Evolutionary conservation across 768 basidiomycete genomes (phyloP), one percentile per base, ranked within the genome.

Genomic region (Piloderma croceum): DNA sequence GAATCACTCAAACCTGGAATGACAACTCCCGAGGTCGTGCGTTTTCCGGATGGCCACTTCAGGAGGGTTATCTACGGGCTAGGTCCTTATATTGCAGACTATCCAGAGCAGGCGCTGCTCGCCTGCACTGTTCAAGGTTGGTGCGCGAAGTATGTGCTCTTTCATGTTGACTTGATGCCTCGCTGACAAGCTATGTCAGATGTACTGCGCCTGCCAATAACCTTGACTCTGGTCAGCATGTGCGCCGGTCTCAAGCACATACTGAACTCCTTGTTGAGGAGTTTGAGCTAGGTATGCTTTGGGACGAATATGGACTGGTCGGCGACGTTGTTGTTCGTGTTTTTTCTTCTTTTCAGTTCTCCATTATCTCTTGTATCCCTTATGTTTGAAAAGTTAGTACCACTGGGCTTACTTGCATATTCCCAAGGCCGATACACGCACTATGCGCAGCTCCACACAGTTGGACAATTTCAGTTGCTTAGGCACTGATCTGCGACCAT

Each of bases 1-100:
- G n/a, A n/a, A n/a, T n/a, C n/a, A n/a, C n/a, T n/a, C n/a, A n/a
- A n/a, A n/a, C n/a, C n/a, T n/a, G n/a, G n/a, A n/a, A n/a, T n/a
- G n/a, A n/a, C n/a, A n/a, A n/a, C n/a, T n/a, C n/a, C n/a, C n/a
- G n/a, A n/a, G n/a, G n/a, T n/a, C n/a, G n/a, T n/a, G n/a, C n/a
- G n/a, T n/a, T n/a, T n/a, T n/a, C n/a, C n/a, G n/a, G n/a, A n/a
- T n/a, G n/a, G n/a, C n/a, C n/a, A n/a, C n/a, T n/a, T n/a, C n/a
- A n/a, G n/a, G n/a, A n/a, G n/a, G n/a, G n/a, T n/a, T n/a, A n/a
- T n/a, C n/a, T n/a, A n/a, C n/a, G n/a, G n/a, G n/a, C n/a, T n/a
- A n/a, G n/a, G n/a, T n/a, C n/a, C n/a, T n/a, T n/a, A n/a, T 27
- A 68, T 70, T 44, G 63, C 63, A 0, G 61, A 70, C 39, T 69